These are phyloP conservation scores for Aureobasidium mangrovei DNA, from an alignment of 2,329 filamentous ascomycete genomes.

Conservation along the genomic window DNA sequence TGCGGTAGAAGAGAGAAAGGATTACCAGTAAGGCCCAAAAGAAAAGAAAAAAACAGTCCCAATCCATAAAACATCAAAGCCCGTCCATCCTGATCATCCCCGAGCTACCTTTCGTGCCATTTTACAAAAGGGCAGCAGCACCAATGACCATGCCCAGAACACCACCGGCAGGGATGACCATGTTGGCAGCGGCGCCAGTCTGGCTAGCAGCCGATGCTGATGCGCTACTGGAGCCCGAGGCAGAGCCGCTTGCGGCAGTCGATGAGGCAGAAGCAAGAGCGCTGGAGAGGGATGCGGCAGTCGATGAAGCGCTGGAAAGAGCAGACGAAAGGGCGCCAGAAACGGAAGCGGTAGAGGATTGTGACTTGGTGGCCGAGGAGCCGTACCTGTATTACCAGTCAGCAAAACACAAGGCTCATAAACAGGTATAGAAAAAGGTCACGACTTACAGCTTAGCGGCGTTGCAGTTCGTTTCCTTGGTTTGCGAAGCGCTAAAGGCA, in stretches of 20 bases:
- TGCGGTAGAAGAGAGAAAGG: too few species aligned
- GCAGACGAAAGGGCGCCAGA: conserved; percentile 4
- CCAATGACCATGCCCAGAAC: conserved; percentile 13
- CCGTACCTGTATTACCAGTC: not conserved
- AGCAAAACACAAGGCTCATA: not conserved
- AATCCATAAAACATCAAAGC: not conserved
- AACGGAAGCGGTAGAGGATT: conserved; percentile 1
- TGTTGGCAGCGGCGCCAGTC: conserved; percentile 13
- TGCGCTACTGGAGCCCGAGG: not conserved
- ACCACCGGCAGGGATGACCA: conserved; percentile 10
- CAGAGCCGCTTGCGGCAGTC: not conserved
- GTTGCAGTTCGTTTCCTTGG: conserved; percentile 14
- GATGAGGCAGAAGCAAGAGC: not conserved
- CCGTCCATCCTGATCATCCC: not conserved
- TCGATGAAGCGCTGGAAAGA: not conserved
- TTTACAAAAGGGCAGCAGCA: conserved; percentile 15
- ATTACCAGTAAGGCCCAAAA: too few species aligned
- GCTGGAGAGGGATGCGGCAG: not conserved
- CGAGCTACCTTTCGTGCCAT: not conserved
- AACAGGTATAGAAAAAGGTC: too few species aligned
- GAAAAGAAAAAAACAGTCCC: too few species aligned
- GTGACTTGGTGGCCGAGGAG: not conserved
- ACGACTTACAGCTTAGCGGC: conserved; percentile 13
- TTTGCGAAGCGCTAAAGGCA: conserved; percentile 10
- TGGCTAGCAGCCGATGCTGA: not conserved